Conservation (phyloP, 2,329 filamentous ascomycete genomes). For the Trichophyton simii region DNA sequence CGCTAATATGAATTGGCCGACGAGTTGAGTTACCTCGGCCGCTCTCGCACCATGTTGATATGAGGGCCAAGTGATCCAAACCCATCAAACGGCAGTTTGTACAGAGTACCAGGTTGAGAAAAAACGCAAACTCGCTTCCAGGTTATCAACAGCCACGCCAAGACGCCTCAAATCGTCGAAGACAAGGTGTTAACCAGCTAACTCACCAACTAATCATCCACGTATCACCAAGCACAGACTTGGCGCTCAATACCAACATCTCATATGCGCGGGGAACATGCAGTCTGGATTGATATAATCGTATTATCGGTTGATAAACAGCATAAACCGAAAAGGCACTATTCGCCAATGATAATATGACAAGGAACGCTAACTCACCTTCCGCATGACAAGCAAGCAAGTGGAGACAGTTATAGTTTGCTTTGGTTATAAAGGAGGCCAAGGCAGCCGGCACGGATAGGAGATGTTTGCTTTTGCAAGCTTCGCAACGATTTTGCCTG, state of each 20-base stretch:
- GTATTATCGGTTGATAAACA: neutral
- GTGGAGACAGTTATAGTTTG: neutral
- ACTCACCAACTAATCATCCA: neutral
- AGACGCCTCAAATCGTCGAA: neutral
- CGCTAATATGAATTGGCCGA: no score
- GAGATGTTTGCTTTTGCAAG: constrained; percentile 1
- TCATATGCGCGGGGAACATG: neutral
- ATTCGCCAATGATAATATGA: neutral
- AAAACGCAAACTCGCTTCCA: no score
- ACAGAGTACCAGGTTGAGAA: neutral
- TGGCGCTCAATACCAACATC: neutral
- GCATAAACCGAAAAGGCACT: neutral
- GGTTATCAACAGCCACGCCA: neutral
- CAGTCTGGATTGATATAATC: neutral
- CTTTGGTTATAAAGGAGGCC: neutral
- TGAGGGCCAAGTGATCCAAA: no score
- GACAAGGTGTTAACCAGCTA: neutral
- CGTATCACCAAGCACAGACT: neutral
- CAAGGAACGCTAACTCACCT: neutral
- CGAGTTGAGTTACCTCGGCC: no score
- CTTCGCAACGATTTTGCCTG: neutral
- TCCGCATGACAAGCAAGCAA: neutral
- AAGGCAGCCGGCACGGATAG: neutral
- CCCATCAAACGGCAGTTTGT: no score
- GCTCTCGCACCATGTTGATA: no score